Evolutionary conservation across 345 rosid species (phyloP).

Genomic region (Acer negundo): DNA sequence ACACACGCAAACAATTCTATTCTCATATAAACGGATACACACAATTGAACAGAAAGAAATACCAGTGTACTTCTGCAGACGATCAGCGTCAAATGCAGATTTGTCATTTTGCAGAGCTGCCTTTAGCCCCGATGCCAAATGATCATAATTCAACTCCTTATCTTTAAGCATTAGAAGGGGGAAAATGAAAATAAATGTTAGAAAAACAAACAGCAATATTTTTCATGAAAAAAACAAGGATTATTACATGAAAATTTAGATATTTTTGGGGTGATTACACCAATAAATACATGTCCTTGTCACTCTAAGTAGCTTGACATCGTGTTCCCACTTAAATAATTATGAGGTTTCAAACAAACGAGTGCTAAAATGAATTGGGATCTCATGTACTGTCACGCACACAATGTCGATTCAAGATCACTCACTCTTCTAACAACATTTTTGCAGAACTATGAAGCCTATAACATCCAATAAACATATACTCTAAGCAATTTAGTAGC

Average conservation of each 20-base stretch:
- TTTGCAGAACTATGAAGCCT: background rate
- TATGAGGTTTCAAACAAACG: too few species aligned
- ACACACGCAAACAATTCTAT: constrained; percentile 2
- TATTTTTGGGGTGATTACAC: background rate
- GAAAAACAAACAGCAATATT: background rate
- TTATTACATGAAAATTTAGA: background rate
- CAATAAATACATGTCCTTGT: background rate
- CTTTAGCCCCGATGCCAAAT: constrained; percentile 67
- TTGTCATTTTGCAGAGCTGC: constrained; percentile 66
- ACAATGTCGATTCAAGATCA: background rate
- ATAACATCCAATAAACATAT: background rate
- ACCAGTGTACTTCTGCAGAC: constrained; percentile 70
- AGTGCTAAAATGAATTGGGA: background rate
- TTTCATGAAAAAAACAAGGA: background rate
- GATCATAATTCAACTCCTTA: constrained; percentile 62
- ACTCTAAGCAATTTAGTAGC: background rate
- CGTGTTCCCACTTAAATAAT: background rate
- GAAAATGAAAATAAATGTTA: background rate
- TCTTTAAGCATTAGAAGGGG: constrained; percentile 33
- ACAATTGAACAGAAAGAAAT: background rate
- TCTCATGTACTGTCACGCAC: background rate
- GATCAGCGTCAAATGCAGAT: constrained; percentile 72
- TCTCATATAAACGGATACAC: background rate
- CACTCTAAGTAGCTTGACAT: background rate
- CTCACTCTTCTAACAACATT: background rate